Percentiles rank a stretch among this genome's conserved stretches.
Conservation (phyloP, 176 grass and related monocot genomes). For the Pontederia crassipes region DNA sequence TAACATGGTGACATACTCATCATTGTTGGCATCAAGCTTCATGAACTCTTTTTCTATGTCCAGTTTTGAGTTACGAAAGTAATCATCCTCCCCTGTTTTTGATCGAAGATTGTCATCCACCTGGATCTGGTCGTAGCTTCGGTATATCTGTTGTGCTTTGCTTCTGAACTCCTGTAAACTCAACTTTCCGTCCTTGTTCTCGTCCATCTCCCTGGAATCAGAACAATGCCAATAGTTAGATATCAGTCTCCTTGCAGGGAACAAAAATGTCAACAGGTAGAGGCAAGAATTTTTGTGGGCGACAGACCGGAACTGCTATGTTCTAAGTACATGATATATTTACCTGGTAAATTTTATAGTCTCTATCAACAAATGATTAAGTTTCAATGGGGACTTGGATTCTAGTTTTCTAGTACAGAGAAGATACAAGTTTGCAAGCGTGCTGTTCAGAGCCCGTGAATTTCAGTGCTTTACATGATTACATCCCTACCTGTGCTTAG, state of each 20-base stretch:
- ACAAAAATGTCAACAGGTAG: no score
- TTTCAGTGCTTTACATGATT: no score
- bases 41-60: conserved; percentile 23
- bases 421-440: not conserved
- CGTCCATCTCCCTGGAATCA: conserved; percentile 25
- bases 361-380: no score
- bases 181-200: conserved; percentile 24
- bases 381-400: no score
- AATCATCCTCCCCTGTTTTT: not conserved
- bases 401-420: not conserved
- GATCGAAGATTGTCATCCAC: not conserved
- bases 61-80: not conserved
- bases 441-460: no score
- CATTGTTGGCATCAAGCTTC: conserved; percentile 29
- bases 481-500: no score
- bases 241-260: no score
- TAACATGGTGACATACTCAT: conserved; percentile 9
- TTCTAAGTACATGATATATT: no score
- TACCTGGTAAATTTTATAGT: no score
- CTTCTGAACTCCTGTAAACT: conserved; percentile 23
- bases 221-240: not conserved
- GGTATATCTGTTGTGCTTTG: conserved; percentile 6
- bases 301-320: no score
- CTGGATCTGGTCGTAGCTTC: not conserved
- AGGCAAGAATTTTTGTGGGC: no score